phyloP scores from a whole-genome alignment of 2,329 filamentous ascomycete species.

The Epichloe gansuensis region DNA sequence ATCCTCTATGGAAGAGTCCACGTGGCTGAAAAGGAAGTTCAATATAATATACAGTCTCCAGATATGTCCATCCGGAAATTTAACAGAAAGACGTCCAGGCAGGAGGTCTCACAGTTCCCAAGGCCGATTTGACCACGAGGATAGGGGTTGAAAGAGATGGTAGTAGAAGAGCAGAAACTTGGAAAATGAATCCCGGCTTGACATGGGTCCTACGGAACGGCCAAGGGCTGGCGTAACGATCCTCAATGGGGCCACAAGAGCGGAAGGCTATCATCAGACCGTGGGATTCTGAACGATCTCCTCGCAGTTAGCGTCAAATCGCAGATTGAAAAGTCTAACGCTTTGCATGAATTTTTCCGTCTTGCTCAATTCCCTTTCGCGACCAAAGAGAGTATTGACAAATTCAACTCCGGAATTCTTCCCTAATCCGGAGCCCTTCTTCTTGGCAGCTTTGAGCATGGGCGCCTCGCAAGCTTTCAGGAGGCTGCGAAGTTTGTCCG shows the following conservation, averaged over 20 bases:
- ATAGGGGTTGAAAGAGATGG: background rate
- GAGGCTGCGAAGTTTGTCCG: constrained; percentile 69
- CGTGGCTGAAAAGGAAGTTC: constrained; percentile 3
- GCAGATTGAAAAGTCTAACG: constrained; percentile 78
- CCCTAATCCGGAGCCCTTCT: constrained; percentile 56
- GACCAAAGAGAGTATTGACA: constrained; percentile 88
- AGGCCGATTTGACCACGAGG: background rate
- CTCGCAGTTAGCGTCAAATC: constrained; percentile 93
- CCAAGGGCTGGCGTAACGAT: background rate
- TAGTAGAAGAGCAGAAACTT: background rate
- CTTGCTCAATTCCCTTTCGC: constrained; percentile 75
- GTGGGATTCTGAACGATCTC: constrained; percentile 60
- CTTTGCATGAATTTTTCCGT: constrained; percentile 89
- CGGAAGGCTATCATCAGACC: constrained; percentile 25
- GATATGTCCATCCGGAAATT: constrained; percentile 5
- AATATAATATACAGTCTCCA: constrained; percentile 6
- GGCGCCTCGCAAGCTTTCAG: constrained; percentile 86
- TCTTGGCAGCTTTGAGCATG: constrained; percentile 85
- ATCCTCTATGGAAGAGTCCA: constrained; percentile 9
- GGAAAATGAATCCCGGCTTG: background rate
- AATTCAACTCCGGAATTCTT: constrained; percentile 91
- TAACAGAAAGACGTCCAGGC: background rate
- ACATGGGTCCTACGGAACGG: background rate
- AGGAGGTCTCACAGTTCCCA: background rate
- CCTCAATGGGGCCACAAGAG: background rate